Evolutionary conservation across 139 green algal genomes (phyloP), one percentile per base, ranked within the genome.

Genomic region (Chlamydomonas incerta): DNA sequence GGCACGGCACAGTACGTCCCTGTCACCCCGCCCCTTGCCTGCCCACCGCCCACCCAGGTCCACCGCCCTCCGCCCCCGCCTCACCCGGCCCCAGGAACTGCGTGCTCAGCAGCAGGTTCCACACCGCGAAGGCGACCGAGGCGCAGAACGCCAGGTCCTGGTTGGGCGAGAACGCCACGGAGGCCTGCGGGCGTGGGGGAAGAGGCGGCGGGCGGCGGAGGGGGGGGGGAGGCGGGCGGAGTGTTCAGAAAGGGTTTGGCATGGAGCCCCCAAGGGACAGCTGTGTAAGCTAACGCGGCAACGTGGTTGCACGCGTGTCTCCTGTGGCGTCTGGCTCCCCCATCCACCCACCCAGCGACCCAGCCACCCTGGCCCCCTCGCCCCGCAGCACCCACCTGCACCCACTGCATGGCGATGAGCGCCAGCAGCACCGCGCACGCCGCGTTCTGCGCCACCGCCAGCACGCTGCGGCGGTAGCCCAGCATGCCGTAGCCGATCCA

Each of bases 41-140:
- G n/a, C 3, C 34, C 33, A 73, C 2, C 5, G 9, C 68, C 34
- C 68, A 55, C 17, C 28, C 15, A 28, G 11, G 11, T 10, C 2
- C 34, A 33, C 34, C 17, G 33, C 5, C 34, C 68, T 11, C 21
- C 34, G 3, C 34, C 20, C 68, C 33, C 17, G 33, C 33, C 63
- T 68, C 65, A 84, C 77, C 57, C 23, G 60, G 26, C 0, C 79
- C 83, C 33, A 90, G 72, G 80, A 95, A 92, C 77, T 90, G 91
- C 18, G 72, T 88, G 74, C 79, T 89, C 57, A 94, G 34, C 71
- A 95, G 82, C 75, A 94, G 79, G 83, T 95, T 95, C 50, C 93
- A 11, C 0, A 92, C 82, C 29, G 88, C 72, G 46, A 92, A 92
- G 29, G 65, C 89, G 6, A 94, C 92, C 70, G 87, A 89, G 35